phyloP scores from a whole-genome alignment of 2,329 filamentous ascomycete genomes.

The Cercospora sp. region DNA sequence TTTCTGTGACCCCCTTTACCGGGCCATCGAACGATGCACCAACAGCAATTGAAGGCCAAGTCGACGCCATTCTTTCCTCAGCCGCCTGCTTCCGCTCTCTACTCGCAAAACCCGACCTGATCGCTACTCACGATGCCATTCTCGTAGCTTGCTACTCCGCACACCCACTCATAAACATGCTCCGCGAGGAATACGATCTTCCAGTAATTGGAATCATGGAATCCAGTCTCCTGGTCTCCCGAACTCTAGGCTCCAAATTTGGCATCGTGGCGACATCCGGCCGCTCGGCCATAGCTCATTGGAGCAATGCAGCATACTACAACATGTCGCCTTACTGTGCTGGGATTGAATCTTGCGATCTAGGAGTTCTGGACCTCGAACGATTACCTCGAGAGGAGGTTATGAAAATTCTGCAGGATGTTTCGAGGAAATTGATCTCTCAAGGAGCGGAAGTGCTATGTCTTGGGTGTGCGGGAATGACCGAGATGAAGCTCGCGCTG shows the following conservation, averaged over 20 bases:
- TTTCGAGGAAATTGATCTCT: slow-evolving; percentile 43
- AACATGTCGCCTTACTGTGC: slow-evolving; percentile 47
- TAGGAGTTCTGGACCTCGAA: slow-evolving; percentile 51
- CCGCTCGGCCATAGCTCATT: slow-evolving; percentile 44
- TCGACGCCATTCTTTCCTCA: slow-evolving; percentile 54
- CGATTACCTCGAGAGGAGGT: slow-evolving; percentile 44
- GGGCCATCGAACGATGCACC: slow-evolving; percentile 49
- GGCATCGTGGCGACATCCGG: slow-evolving; percentile 48
- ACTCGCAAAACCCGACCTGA: slow-evolving; percentile 40
- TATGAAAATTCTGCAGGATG: slow-evolving; percentile 42
- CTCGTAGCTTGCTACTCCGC: slow-evolving; percentile 54
- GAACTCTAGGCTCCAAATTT: slow-evolving; percentile 51
- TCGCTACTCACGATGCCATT: slow-evolving; percentile 46
- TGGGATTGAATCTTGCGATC: slow-evolving; percentile 45
- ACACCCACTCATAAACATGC: slow-evolving; percentile 49
- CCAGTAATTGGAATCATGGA: slow-evolving; percentile 56
- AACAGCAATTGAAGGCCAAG: slow-evolving; percentile 53
- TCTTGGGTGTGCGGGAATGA: slow-evolving; percentile 54
- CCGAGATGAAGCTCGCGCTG: slow-evolving; percentile 48
- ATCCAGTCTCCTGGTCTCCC: slow-evolving; percentile 51
- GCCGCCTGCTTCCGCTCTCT: slow-evolving; percentile 52
- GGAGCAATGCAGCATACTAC: slow-evolving; percentile 45
- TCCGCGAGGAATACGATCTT: slow-evolving; percentile 49
- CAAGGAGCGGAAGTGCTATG: slow-evolving; percentile 47
- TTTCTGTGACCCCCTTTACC: slow-evolving; percentile 54